Percentiles rank a stretch among this genome's conserved stretches.
Conservation (phyloP, 257 asterid species). For the Primulina eburnea region DNA sequence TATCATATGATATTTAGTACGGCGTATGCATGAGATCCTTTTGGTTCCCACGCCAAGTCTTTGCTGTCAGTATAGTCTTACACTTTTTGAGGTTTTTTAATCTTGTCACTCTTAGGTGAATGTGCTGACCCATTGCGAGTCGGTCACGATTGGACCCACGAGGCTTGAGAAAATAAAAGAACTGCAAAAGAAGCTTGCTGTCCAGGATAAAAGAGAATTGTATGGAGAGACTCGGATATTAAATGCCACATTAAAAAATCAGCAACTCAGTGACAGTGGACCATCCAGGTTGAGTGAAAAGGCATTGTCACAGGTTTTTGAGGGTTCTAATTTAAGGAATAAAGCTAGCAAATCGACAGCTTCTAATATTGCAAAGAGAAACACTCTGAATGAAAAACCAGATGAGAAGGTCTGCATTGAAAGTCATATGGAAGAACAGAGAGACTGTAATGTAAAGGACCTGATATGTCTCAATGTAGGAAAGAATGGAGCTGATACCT, state of each 20-base stretch:
- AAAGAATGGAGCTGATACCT: conserved; percentile 16
- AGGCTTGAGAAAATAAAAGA: not conserved
- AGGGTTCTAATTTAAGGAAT: conserved; percentile 12
- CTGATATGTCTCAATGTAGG: not conserved
- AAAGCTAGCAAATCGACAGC: conserved; percentile 19
- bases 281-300: not conserved
- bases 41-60: too few species aligned
- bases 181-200: not conserved
- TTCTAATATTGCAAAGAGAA: conserved; percentile 25
- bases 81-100: not conserved
- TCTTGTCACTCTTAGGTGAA: not conserved
- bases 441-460: too few species aligned
- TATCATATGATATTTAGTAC: conserved; percentile 1
- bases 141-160: not conserved
- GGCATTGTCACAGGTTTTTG: conserved; percentile 19
- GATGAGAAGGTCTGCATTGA: conserved; percentile 14
- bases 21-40: not conserved
- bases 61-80: too few species aligned
- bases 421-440: conserved; percentile 11
- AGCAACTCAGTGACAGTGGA: not conserved
- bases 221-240: not conserved
- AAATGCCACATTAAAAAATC: not conserved
- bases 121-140: not conserved
- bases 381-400: conserved; percentile 16
- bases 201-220: not conserved